Evolutionary conservation across 1,284 basidiomycete species (phyloP).

Genomic region (Entoloma clypeatum): DNA sequence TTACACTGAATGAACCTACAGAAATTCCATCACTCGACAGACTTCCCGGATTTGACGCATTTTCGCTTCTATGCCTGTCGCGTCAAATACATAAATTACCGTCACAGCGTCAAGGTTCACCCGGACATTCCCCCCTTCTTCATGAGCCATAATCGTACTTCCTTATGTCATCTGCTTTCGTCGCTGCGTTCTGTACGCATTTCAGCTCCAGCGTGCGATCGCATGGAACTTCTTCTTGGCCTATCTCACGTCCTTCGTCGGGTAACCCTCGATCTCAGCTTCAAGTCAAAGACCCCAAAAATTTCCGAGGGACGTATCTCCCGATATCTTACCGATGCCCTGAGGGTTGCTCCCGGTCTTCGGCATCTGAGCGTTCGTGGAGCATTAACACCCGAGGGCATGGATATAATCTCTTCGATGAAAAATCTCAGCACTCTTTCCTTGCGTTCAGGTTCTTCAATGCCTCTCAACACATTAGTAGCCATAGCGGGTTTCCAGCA

Average conservation of each 20-base stretch:
- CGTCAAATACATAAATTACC: constrained; percentile 43
- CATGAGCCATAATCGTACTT: constrained; percentile 7
- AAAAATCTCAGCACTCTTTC: constrained; percentile 38
- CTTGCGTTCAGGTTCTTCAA: constrained; percentile 39
- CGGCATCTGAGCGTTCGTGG: constrained; percentile 45
- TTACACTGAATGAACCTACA: constrained; percentile 9
- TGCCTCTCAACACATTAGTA: constrained; percentile 39
- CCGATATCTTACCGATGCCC: constrained; percentile 29
- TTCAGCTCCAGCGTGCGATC: constrained; percentile 31
- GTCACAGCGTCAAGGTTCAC: constrained; percentile 28
- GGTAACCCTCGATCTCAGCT: constrained; percentile 44
- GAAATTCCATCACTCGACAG: constrained; percentile 16
- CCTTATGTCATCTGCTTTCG: constrained; percentile 24
- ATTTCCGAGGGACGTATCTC: constrained; percentile 17
- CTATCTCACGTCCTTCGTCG: constrained; percentile 34
- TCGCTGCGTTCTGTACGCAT: constrained; percentile 39
- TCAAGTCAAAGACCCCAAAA: constrained; percentile 22
- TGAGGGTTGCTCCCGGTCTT: constrained; percentile 29
- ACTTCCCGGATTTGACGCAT: constrained; percentile 20
- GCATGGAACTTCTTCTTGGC: constrained; percentile 30
- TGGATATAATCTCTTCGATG: constrained; percentile 35
- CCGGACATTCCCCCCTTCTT: constrained; percentile 23
- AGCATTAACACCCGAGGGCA: constrained; percentile 34
- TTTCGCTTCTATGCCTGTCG: constrained; percentile 44
- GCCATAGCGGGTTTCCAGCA: constrained; percentile 39